phyloP scores from a whole-genome alignment of 108 stramenopile genomes.

The Thalassiosira profunda region DNA sequence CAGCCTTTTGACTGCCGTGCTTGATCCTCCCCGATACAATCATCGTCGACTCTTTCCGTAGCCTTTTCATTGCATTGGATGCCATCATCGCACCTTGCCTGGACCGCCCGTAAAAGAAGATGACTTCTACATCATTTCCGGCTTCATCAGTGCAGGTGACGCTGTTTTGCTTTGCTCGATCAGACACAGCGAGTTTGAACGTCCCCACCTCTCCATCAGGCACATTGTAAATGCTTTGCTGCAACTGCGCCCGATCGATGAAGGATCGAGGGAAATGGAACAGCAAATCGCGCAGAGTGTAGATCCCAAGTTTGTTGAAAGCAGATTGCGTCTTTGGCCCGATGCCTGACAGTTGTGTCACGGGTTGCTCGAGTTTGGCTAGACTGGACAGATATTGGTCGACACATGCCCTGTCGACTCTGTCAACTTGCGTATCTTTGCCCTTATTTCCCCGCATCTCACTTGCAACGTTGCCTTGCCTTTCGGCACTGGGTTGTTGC shows the following conservation, averaged over 20 bases:
- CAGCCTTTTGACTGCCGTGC: too few relatives aligned
- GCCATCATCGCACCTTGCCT: constrained; percentile 1
- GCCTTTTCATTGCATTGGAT: not conserved
- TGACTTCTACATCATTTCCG: constrained; percentile 21
- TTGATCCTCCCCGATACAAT: constrained; percentile 29
- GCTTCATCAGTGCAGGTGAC: constrained; percentile 30
- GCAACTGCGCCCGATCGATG: constrained; percentile 27
- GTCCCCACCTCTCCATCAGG: constrained; percentile 33
- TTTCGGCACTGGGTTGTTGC: not conserved
- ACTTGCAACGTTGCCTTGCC: too few relatives aligned
- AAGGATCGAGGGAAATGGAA: constrained; percentile 36
- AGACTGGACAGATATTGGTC: constrained; percentile 29
- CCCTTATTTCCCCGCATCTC: too few relatives aligned
- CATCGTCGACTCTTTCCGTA: not conserved
- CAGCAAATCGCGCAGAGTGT: constrained; percentile 32
- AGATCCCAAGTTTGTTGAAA: constrained; percentile 26
- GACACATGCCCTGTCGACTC: too few relatives aligned
- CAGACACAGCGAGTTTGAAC: constrained; percentile 1
- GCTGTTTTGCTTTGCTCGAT: not conserved
- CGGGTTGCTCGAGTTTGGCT: constrained; percentile 23
- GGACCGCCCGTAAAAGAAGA: constrained; percentile 24
- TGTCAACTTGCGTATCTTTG: not conserved
- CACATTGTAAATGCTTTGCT: constrained; percentile 5
- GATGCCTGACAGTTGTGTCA: constrained; percentile 20
- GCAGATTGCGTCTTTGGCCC: constrained; percentile 29